A percentile compares a stretch with the other conserved stretches of the same genome.
Evolutionary conservation across 2,329 filamentous ascomycete species (phyloP).

Genomic region (Trichoderma hamatum): DNA sequence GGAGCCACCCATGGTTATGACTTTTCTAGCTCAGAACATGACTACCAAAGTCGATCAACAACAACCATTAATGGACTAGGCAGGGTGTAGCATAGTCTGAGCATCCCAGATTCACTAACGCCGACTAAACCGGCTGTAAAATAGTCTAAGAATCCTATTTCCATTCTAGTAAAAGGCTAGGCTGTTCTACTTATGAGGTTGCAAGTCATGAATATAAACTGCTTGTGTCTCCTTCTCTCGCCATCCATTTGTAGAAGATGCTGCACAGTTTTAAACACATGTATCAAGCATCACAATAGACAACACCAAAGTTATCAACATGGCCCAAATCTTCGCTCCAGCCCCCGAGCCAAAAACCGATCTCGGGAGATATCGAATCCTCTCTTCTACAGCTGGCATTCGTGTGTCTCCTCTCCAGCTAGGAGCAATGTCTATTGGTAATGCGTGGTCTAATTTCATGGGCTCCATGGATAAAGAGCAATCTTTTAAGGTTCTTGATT

Average conservation of each 20-base stretch:
- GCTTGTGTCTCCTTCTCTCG: background rate
- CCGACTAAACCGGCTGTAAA: background rate
- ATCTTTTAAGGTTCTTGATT: slow-evolving; percentile 14
- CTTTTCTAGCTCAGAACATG: background rate
- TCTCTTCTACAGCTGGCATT: background rate
- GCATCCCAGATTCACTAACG: background rate
- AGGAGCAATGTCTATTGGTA: slow-evolving; percentile 23
- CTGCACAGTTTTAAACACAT: background rate
- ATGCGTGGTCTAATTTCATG: slow-evolving; percentile 4
- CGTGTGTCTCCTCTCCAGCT: slow-evolving; percentile 9
- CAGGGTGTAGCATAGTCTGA: background rate
- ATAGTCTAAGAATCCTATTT: background rate
- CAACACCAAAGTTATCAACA: background rate
- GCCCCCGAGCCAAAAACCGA: slow-evolving; percentile 5
- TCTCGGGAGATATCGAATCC: background rate
- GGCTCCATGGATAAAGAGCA: slow-evolving; percentile 15
- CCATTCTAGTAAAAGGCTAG: background rate
- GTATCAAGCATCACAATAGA: background rate
- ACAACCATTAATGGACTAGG: background rate
- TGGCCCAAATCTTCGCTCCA: background rate
- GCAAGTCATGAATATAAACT: background rate
- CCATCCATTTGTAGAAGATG: background rate
- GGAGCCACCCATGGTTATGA: background rate
- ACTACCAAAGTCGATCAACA: background rate
- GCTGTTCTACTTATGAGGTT: background rate